phyloP scores from a whole-genome alignment of 441 rosid genomes.

The Omphalea diandra region DNA sequence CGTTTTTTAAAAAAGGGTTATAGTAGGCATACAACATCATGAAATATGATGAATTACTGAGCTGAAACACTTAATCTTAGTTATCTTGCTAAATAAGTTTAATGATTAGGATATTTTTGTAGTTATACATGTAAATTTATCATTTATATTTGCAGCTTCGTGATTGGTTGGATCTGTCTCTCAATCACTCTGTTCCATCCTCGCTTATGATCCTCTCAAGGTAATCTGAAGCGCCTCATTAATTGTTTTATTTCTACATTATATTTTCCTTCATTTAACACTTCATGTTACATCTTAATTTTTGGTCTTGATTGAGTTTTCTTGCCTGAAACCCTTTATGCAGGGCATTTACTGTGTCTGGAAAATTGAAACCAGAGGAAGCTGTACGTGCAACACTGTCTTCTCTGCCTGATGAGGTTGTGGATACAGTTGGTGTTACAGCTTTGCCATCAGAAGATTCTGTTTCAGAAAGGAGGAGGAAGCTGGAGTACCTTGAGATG shows the following conservation, averaged over 20 bases:
- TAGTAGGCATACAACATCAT: background rate
- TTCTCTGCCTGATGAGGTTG: slow-evolving; percentile 96
- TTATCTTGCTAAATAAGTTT: background rate
- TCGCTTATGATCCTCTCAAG: slow-evolving; percentile 81
- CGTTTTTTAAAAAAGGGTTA: background rate
- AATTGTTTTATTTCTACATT: slow-evolving; percentile 14
- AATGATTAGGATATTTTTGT: background rate
- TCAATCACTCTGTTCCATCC: slow-evolving; percentile 80
- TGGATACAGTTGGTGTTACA: slow-evolving; percentile 85
- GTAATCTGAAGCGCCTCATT: slow-evolving; percentile 28
- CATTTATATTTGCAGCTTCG: slow-evolving; percentile 51
- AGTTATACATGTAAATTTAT: background rate
- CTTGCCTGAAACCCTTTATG: slow-evolving; percentile 15
- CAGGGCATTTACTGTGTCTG: slow-evolving; percentile 88
- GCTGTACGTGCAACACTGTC: slow-evolving; percentile 91
- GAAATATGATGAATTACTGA: background rate
- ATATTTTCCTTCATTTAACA: background rate
- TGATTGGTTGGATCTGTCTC: slow-evolving; percentile 87
- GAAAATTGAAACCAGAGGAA: slow-evolving; percentile 85
- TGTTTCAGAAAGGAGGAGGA: slow-evolving; percentile 87
- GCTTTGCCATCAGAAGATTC: slow-evolving; percentile 89
- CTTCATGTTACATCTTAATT: background rate
- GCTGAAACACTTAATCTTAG: background rate
- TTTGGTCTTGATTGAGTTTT: slow-evolving; percentile 3
- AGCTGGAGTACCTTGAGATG: slow-evolving; percentile 85